Evolutionary conservation across 2,329 filamentous ascomycete genomes (phyloP).

Genomic region (Biscogniauxia mediterranea): DNA sequence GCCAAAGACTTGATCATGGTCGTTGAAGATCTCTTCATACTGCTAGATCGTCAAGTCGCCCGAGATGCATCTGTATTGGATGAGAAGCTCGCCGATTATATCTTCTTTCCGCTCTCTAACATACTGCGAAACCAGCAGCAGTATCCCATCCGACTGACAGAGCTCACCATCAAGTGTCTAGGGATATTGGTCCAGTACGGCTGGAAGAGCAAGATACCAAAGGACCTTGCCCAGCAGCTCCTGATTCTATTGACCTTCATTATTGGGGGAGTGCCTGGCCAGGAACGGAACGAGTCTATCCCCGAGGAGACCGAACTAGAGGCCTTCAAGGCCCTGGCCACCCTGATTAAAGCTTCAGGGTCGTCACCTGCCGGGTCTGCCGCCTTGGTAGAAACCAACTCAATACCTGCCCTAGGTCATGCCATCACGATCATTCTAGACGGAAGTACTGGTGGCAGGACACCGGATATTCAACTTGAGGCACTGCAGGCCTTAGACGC

Average conservation of each 20-base stretch:
- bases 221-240: conserved; percentile 76
- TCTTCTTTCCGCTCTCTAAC: conserved; percentile 89
- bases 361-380: conserved; percentile 48
- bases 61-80: conserved; percentile 59
- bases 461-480: conserved; percentile 67
- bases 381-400: conserved; percentile 53
- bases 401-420: conserved; percentile 78
- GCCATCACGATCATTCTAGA: conserved; percentile 78
- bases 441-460: conserved; percentile 62
- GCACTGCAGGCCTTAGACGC: conserved; percentile 64
- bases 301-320: conserved; percentile 75
- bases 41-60: conserved; percentile 45
- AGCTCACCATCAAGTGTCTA: conserved; percentile 74
- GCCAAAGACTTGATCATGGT: conserved; percentile 46
- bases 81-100: conserved; percentile 84
- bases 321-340: conserved; percentile 66
- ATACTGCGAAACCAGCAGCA: conserved; percentile 75
- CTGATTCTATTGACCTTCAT: conserved; percentile 82
- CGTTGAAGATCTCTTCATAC: conserved; percentile 42
- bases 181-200: conserved; percentile 71
- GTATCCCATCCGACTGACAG: conserved; percentile 69
- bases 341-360: conserved; percentile 61
- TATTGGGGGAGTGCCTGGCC: conserved; percentile 68
- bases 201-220: conserved; percentile 71
- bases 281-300: conserved; percentile 44